A percentile compares a stretch with the other conserved stretches of the same genome.
Evolutionary conservation across 2,329 filamentous ascomycete genomes (phyloP).

Genomic region (Aspergillus sclerotialis): DNA sequence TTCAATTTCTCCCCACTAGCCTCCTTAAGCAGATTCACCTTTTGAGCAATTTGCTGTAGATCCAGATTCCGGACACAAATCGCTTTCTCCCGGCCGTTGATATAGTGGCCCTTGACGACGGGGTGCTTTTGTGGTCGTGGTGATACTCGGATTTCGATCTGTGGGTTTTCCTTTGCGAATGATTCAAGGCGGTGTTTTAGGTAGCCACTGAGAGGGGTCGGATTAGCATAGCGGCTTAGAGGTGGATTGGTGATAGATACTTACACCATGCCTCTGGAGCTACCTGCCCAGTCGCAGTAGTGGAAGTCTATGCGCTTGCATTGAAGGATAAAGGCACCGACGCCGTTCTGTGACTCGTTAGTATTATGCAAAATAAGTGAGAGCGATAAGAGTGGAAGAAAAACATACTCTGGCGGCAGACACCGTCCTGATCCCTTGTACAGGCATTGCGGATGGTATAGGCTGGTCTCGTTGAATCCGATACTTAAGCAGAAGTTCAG

Average conservation of each 20-base stretch:
- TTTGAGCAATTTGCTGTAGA: conserved; percentile 70
- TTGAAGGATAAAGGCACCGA: conserved; percentile 93
- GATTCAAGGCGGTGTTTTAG: conserved; percentile 66
- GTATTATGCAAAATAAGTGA: conserved; percentile 1
- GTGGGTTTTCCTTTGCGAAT: conserved; percentile 75
- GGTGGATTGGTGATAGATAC: conserved; percentile 18
- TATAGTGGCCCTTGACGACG: conserved; percentile 80
- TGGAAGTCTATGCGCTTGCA: conserved; percentile 94
- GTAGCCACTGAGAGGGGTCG: conserved; percentile 56
- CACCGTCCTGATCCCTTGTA: conserved; percentile 46
- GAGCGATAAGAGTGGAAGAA: neutral
- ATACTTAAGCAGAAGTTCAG: no score
- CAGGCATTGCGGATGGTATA: conserved; percentile 31
- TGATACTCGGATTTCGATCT: conserved; percentile 86
- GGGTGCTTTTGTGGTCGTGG: conserved; percentile 87
- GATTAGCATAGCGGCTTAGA: conserved; percentile 1
- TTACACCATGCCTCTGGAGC: conserved; percentile 91
- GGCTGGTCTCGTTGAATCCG: conserved; percentile 3
- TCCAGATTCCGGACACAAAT: conserved; percentile 86
- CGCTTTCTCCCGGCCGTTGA: conserved; percentile 80
- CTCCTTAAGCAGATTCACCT: conserved; percentile 50
- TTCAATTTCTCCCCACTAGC: conserved; percentile 44
- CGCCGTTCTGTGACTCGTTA: conserved; percentile 65
- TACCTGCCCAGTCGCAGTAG: conserved; percentile 95
- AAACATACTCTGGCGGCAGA: conserved; percentile 47